These are phyloP conservation scores for Zasmidium citrigriseum DNA, from an alignment of 2,329 filamentous ascomycete species.

Conservation along the genomic window DNA sequence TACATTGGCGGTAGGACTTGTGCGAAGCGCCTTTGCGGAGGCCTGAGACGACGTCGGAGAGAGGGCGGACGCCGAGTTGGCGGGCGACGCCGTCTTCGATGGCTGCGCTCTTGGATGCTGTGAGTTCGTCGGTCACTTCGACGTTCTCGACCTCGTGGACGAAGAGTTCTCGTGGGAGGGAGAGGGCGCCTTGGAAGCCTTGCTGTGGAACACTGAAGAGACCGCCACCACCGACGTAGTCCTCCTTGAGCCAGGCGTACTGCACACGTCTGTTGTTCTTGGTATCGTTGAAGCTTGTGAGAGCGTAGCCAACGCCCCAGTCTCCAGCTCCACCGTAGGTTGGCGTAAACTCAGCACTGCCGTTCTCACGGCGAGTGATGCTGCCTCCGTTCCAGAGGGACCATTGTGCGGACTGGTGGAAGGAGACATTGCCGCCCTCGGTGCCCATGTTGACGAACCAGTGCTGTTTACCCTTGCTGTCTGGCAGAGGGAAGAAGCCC, in stretches of 20 bases:
- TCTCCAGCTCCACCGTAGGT: conserved; percentile 47
- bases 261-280: conserved; percentile 52
- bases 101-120: conserved; percentile 23
- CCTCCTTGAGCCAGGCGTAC: conserved; percentile 50
- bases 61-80: conserved; percentile 47
- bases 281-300: conserved; percentile 50
- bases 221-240: conserved; percentile 38
- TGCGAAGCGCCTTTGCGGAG: conserved; percentile 36
- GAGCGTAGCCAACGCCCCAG: conserved; percentile 48
- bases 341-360: conserved; percentile 47
- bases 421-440: conserved; percentile 48
- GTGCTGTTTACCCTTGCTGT: conserved; percentile 45
- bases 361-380: conserved; percentile 44
- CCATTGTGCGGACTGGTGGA: conserved; percentile 43
- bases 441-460: conserved; percentile 45
- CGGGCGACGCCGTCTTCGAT: conserved; percentile 42
- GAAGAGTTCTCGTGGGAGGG: conserved; percentile 49
- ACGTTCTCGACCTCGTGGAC: conserved; percentile 46
- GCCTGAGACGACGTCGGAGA: conserved; percentile 46
- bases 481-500: conserved; percentile 48
- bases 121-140: conserved; percentile 32
- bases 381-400: conserved; percentile 49
- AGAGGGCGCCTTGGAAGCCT: conserved; percentile 47
- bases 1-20: conserved; percentile 24
- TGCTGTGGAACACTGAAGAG: conserved; percentile 43